Base-by-base conservation (phyloP, 176 grass and related monocot species). In the Juncus effusus region DNA sequence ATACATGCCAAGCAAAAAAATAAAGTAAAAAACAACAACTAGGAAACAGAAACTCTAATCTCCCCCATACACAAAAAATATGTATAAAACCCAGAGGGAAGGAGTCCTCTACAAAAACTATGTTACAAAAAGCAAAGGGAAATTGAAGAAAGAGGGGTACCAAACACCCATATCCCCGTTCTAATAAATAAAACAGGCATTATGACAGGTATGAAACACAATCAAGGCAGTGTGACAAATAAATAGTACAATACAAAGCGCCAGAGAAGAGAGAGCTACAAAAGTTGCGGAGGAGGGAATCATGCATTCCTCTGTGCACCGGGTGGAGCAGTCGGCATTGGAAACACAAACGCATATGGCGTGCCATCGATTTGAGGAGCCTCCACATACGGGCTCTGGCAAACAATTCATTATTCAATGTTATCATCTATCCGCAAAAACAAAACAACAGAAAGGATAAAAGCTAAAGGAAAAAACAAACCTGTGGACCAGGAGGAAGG, bases 321-420 rank as follows among this genome's bases (percentile, higher is more conserved):
- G 4, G 94, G 94, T 52, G 94, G 94, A 65, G 94, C 80, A 3
- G 83, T 84, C 41, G 94, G 94, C 83, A 93, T 99, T 5, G 94
- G 94, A 10, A 99, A 90, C 74, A 80, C 76, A 40, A 76, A 80
- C 0, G 77, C 57, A 56, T 40, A 95, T 36, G 77, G 61, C 74
- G 78, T 39, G 84, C 78, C 88, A 0, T 60, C 79, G 39, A 93
- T 86, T 64, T 61, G 85, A 56, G 94, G 94, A 2, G 88, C 85
- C 78, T 99, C 85, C 72, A 99, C 94, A 62, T 99, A 99, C 36
- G 94, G 94, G 66, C 88, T 99, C 94, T 99, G 51, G 60, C 51
- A 84, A 36, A 79, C 54, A 28, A 35, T 9, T 45, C 3, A 36
- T 59, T 51, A 15, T 64, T 60, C 36, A 54, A 49, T 60, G 36